Base-by-base conservation (phyloP, 83 land plant species). In the Larix sibirica region DNA sequence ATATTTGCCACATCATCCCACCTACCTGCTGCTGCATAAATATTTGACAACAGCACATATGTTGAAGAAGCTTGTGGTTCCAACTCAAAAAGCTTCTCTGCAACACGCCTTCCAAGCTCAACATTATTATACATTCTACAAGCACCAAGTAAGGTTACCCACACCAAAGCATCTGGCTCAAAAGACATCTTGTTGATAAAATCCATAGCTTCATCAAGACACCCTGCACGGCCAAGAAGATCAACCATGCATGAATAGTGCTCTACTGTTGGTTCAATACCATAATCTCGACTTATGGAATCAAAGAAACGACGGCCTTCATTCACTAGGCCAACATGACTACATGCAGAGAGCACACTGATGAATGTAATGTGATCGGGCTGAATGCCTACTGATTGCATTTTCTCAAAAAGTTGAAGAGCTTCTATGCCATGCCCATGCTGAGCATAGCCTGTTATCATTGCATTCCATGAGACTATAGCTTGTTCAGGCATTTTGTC, bases 241-340 rank as follows among this genome's bases (percentile, higher is more conserved):
- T 64, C 67, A 64, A 64, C 67, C 67, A 64, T 64, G 21, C 67
- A 64, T n/a, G 24, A 20, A 23, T 64, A 64, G 67, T 64, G 67
- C 21, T 64, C 67, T n/a, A 23, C 24, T 64, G 21, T 64, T 5
- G 23, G 67, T 23, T n/a, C 24, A n/a, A 64, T 64, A 7, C 67
- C 67, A 64, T 64, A 64, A 64, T 64, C 67, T 7, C 24, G 67
- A 20, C 24, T 64, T 23, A 64, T 64, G 21, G 67, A 64, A 20
- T n/a, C 67, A 64, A 64, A 64, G 24, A n/a, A 64, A 20, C 9
- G 21, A 18, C 67, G 24, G 24, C 67, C 67, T 64, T 64, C 67
- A 64, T 64, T 23, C 67, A 64, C 67, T 18, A 64, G 5, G 21
- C 67, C 67, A 2, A 23, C 67, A 64, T 64, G 67, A 64, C 67